Evolutionary conservation across 1,284 basidiomycete species (phyloP).

Genomic region (Microbotryum scabiosae): DNA sequence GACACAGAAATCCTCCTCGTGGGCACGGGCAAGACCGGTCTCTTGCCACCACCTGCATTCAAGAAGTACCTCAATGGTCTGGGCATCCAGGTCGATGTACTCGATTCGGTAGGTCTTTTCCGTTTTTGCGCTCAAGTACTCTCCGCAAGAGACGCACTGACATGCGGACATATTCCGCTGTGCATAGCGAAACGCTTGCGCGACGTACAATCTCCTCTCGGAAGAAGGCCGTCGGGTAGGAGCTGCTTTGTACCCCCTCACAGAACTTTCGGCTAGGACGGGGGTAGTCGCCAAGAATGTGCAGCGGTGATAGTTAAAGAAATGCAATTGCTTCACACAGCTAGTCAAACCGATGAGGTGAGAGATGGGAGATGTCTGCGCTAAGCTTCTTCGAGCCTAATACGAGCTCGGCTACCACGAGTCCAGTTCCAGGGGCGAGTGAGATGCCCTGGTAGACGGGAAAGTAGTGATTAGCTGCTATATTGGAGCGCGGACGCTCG

Average conservation of each 20-base stretch:
- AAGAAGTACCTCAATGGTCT: slow-evolving; percentile 61
- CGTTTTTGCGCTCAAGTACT: slow-evolving; percentile 7
- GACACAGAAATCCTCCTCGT: slow-evolving; percentile 73
- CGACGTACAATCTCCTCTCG: slow-evolving; percentile 83
- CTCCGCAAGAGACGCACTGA: background rate
- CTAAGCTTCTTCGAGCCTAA: slow-evolving; percentile 2
- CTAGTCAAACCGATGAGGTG: slow-evolving; percentile 5
- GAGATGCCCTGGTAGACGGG: slow-evolving; percentile 15
- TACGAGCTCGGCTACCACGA: slow-evolving; percentile 17
- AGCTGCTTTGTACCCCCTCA: slow-evolving; percentile 54
- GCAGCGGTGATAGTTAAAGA: too few species aligned
- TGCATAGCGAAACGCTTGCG: slow-evolving; percentile 79
- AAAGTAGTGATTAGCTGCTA: too few species aligned
- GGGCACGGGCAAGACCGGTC: slow-evolving; percentile 68
- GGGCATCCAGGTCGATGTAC: slow-evolving; percentile 86
- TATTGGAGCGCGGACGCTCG: background rate
- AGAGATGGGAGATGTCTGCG: slow-evolving; percentile 12
- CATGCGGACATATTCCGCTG: too few species aligned
- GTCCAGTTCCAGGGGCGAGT: slow-evolving; percentile 19
- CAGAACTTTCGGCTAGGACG: slow-evolving; percentile 19
- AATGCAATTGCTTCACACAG: too few species aligned
- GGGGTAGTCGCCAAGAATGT: background rate
- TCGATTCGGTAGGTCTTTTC: slow-evolving; percentile 67
- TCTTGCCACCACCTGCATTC: slow-evolving; percentile 62
- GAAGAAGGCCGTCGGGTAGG: slow-evolving; percentile 89